Conservation (phyloP, 2,329 filamentous ascomycete species). For the Fusarium sp. region DNA sequence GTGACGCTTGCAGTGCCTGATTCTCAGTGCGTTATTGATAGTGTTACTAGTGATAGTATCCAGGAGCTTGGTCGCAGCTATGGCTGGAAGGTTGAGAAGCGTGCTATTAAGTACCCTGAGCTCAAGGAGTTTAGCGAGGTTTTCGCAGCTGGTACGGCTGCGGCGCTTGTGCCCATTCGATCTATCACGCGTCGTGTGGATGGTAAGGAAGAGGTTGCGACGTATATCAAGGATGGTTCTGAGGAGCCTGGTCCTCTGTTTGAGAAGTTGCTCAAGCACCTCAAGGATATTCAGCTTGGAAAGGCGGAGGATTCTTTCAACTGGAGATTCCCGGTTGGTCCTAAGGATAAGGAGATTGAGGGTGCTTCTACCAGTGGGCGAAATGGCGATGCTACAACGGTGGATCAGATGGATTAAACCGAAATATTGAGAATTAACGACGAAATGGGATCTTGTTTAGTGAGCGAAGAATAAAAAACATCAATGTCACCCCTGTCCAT, state of each 20-base stretch:
- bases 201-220: constrained; percentile 63
- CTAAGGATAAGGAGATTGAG: constrained; percentile 62
- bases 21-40: constrained; percentile 89
- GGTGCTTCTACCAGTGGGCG: constrained; percentile 33
- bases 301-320: constrained; percentile 82
- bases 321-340: constrained; percentile 72
- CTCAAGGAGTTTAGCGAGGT: constrained; percentile 76
- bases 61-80: constrained; percentile 81
- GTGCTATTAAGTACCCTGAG: constrained; percentile 76
- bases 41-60: constrained; percentile 85
- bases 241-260: constrained; percentile 83
- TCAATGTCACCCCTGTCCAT: constrained; percentile 1
- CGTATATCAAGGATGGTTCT: constrained; percentile 67
- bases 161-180: constrained; percentile 90
- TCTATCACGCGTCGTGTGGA: constrained; percentile 81
- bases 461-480: not conserved
- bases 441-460: constrained; percentile 12
- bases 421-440: constrained; percentile 5
- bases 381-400: constrained; percentile 49
- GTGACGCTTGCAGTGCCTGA: constrained; percentile 88
- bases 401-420: constrained; percentile 54
- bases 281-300: constrained; percentile 90
- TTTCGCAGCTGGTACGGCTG: constrained; percentile 92
- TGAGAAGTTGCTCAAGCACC: constrained; percentile 77
- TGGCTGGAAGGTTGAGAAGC: constrained; percentile 87